A percentile compares a stretch with the other conserved stretches of the same genome.
Conservation (phyloP, 1,284 basidiomycete genomes). For the Meira nashicola region DNA sequence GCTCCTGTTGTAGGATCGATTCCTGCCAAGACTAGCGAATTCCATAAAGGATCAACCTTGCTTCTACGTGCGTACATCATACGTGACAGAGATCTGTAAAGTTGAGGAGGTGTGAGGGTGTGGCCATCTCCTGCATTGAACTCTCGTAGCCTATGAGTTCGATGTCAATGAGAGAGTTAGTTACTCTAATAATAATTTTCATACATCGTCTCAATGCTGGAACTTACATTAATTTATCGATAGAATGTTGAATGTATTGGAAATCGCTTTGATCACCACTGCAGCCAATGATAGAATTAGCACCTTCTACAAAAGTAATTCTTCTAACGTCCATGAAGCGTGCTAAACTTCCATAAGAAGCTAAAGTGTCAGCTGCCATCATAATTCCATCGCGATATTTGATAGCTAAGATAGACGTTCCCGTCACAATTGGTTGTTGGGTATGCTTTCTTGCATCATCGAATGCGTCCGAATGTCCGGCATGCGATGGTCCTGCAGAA, state of each 20-base stretch:
- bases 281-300: constrained; percentile 77
- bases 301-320: constrained; percentile 73
- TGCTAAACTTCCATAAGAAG: constrained; percentile 93
- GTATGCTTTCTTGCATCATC: constrained; percentile 16
- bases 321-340: constrained; percentile 93
- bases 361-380: constrained; percentile 98
- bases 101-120: constrained; percentile 76
- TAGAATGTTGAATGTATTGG: constrained; percentile 77
- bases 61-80: constrained; percentile 84
- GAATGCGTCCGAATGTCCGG: constrained; percentile 13
- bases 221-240: constrained; percentile 41
- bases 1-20: constrained; percentile 30
- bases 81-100: constrained; percentile 86
- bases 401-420: constrained; percentile 88
- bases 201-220: constrained; percentile 1
- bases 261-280: constrained; percentile 97
- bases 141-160: constrained; percentile 63
- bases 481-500: constrained; percentile 9
- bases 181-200: no score
- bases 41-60: constrained; percentile 94
- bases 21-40: constrained; percentile 80
- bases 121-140: constrained; percentile 77
- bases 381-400: constrained; percentile 95
- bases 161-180: constrained; percentile 6
- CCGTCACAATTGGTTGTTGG: constrained; percentile 84